phyloP scores from a whole-genome alignment of 441 rosid genomes.

The Pelargonium citronellum region DNA sequence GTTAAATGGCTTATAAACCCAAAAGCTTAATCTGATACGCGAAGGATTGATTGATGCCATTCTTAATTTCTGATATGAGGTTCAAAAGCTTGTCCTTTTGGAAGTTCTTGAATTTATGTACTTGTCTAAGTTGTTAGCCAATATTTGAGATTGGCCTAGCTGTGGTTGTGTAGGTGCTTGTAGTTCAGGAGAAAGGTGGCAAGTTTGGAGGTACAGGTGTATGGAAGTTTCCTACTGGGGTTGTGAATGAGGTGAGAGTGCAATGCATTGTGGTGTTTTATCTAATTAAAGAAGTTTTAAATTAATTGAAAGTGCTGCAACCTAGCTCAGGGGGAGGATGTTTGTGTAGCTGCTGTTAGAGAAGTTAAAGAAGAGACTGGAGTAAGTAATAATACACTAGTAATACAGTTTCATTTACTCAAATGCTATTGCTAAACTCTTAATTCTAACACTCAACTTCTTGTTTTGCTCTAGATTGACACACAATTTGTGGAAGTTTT shows the following conservation, averaged over 20 bases:
- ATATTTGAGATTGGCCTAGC: too few relatives aligned
- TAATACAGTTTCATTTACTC: too few relatives aligned
- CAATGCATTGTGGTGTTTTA: not conserved
- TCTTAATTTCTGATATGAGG: too few relatives aligned
- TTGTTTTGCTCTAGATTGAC: slow-evolving; percentile 48
- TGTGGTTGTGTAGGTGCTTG: slow-evolving; percentile 23
- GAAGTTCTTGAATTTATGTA: too few relatives aligned
- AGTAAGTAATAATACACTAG: slow-evolving; percentile 35
- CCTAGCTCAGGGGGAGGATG: slow-evolving; percentile 74
- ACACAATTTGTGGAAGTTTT: slow-evolving; percentile 61
- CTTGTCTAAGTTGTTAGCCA: too few relatives aligned
- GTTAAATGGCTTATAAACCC: too few relatives aligned
- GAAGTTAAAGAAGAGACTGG: slow-evolving; percentile 93
- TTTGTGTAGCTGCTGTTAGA: slow-evolving; percentile 57
- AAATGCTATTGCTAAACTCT: not conserved
- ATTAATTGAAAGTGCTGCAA: not conserved
- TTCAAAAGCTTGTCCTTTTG: too few relatives aligned
- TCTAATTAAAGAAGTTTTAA: not conserved
- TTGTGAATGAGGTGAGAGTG: slow-evolving; percentile 58
- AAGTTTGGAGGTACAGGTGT: slow-evolving; percentile 46
- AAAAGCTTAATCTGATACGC: too few relatives aligned
- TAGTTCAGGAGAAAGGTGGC: slow-evolving; percentile 76
- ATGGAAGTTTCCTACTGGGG: slow-evolving; percentile 90
- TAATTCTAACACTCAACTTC: not conserved
- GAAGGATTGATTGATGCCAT: too few relatives aligned